Percentiles rank a stretch among this genome's conserved stretches.
Conservation (phyloP, 108 stramenopile species). For the Cyclotella choctawhatcheeana region DNA sequence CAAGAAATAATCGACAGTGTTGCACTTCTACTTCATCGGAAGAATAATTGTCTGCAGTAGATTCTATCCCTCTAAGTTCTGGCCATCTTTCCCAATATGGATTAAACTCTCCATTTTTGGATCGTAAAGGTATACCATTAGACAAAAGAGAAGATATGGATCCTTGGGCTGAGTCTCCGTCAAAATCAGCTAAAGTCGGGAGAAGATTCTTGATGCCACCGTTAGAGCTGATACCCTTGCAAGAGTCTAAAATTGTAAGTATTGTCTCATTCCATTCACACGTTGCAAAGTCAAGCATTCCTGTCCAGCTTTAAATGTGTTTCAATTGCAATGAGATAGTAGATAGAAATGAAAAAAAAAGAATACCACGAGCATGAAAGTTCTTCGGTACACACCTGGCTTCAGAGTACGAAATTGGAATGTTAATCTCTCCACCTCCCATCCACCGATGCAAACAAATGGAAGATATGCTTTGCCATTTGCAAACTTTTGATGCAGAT, state of each 20-base stretch:
- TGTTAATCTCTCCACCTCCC: conserved; percentile 22
- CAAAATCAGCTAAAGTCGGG: conserved; percentile 51
- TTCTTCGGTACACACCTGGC: conserved; percentile 50
- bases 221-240: not conserved
- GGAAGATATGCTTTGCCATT: conserved; percentile 74
- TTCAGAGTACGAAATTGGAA: conserved; percentile 84
- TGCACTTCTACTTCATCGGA: too few species aligned
- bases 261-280: conserved; percentile 63
- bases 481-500: conserved; percentile 19
- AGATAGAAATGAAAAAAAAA: not conserved
- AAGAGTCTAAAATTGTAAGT: conserved; percentile 39
- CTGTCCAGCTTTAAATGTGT: conserved; percentile 67
- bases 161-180: too few species aligned
- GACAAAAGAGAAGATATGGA: too few species aligned
- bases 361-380: not conserved
- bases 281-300: conserved; percentile 71
- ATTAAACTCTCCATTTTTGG: conserved; percentile 31
- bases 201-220: conserved; percentile 14
- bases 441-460: conserved; percentile 73
- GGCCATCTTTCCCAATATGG: conserved; percentile 70
- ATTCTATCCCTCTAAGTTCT: conserved; percentile 48
- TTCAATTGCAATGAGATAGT: not conserved
- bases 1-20: conserved; percentile 53
- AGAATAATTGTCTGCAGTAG: not conserved
- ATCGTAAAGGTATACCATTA: conserved; percentile 23